Evolutionary conservation across 1,284 basidiomycete species (phyloP), one percentile per base, ranked within the genome.

Genomic region (Rhodotorula mucilaginosa): DNA sequence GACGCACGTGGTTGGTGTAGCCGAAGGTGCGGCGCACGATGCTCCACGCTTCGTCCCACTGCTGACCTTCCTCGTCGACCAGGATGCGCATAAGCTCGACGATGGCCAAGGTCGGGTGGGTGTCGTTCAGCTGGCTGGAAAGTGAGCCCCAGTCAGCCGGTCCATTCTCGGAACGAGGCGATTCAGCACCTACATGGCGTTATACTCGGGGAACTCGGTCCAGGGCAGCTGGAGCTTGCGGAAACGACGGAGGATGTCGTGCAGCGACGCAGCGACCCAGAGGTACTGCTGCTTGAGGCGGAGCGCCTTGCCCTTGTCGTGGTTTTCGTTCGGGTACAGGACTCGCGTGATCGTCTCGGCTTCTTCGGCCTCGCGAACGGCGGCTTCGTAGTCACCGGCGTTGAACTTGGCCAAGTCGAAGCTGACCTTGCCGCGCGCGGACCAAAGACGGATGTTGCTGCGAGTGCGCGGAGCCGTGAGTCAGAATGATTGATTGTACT

Each of bases 211-310:
- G 79, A 97, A 88, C 76, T 90, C 87, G 16, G 84, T 83, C 75
- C 93, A 87, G 2, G 87, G 86, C 81, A 90, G 90, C 63, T 54
- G 47, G 16, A 76, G 63, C 74, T 81, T 82, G 80, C 64, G 80
- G 80, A 82, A 84, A 58, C 84, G 80, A 56, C 84, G 79, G 66
- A 95, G 81, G 78, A 97, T 96, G 80, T 97, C 93, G 69, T 88
- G 86, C 52, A 95, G 84, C 80, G 88, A 61, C 13, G 70, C 70
- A 2, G 39, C 29, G 29, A 90, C 77, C 72, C 80, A 82, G 58
- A 81, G 80, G 83, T 93, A 94, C 82, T 97, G 93, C 79, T 97
- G 93, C 84, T 96, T 95, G 76, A 97, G 85, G 71, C 93, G 88
- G 46, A 96, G 84, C 80, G 93, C 91, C 81, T 96, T 96, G 73